Percentiles rank a stretch among this genome's conserved stretches.
Evolutionary conservation across 257 asterid genomes (phyloP).

Genomic region (Capsicum pubescens): DNA sequence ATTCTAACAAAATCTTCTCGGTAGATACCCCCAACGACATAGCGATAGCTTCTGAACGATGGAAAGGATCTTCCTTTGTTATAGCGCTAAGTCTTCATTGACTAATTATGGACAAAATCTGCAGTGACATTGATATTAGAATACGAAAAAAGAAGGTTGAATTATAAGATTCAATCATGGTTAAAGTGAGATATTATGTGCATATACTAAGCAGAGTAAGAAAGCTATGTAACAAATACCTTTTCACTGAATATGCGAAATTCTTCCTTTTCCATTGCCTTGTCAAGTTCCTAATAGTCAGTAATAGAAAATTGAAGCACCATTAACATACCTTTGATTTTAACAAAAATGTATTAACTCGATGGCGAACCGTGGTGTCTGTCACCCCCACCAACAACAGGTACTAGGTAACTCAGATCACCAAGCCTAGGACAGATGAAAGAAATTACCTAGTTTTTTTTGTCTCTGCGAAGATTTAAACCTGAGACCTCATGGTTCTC

Average conservation of each 20-base stretch:
- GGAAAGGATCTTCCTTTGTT: not conserved
- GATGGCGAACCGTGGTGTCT: not conserved
- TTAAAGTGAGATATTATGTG: not conserved
- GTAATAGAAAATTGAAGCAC: slow-evolving; percentile 1
- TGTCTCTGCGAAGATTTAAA: too few species aligned
- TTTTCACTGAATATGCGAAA: slow-evolving; percentile 28
- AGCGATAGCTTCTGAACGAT: not conserved
- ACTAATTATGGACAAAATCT: slow-evolving; percentile 28
- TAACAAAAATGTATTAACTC: not conserved
- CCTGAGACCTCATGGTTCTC: too few species aligned
- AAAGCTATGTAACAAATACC: not conserved
- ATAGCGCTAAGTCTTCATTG: not conserved
- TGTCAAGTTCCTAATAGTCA: slow-evolving; percentile 25
- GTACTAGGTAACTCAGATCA: too few species aligned
- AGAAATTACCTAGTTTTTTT: too few species aligned
- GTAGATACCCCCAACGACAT: not conserved
- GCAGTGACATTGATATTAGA: not conserved
- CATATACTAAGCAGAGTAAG: not conserved
- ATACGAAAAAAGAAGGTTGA: not conserved
- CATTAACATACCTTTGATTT: not conserved
- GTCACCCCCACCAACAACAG: too few species aligned
- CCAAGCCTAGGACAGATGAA: too few species aligned
- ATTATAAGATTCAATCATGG: not conserved
- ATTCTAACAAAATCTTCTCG: not conserved
- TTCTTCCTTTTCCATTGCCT: slow-evolving; percentile 32